phyloP scores from a whole-genome alignment of 2,329 filamentous ascomycete genomes.

The Aspergillus pseudoglaucus region DNA sequence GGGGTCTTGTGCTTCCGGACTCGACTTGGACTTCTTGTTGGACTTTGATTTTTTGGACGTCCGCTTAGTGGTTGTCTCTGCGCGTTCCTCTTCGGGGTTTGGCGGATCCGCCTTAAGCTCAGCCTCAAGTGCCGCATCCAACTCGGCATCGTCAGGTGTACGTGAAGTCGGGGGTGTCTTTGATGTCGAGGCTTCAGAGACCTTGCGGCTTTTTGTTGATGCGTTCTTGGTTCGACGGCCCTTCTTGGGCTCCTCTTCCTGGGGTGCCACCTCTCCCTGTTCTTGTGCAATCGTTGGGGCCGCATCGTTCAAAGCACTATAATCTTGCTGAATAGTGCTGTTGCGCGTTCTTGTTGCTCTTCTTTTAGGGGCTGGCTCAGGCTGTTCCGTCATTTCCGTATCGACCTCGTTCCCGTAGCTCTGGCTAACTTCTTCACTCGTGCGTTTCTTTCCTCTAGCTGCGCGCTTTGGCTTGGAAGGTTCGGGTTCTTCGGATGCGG shows the following conservation, averaged over 20 bases:
- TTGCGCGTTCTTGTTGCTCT: conserved; percentile 48
- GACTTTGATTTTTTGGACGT: conserved; percentile 23
- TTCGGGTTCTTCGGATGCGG: conserved; percentile 22
- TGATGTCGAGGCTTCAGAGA: conserved; percentile 45
- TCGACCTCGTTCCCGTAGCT: conserved; percentile 15
- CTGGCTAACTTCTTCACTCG: conserved; percentile 49
- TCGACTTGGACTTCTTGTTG: conserved; percentile 23
- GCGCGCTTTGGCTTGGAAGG: conserved; percentile 30
- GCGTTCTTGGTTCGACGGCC: conserved; percentile 32
- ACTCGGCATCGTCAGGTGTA: conserved; percentile 56
- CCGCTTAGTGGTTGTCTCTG: conserved; percentile 11
- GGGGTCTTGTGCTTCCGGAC: conserved; percentile 2
- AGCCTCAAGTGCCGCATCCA: conserved; percentile 59
- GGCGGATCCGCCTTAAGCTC: conserved; percentile 55
- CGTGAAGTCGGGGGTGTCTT: conserved; percentile 40
- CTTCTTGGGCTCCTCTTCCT: conserved; percentile 39
- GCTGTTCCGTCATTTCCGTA: conserved; percentile 14
- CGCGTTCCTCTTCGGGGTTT: conserved; percentile 40
- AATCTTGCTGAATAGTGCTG: conserved; percentile 41
- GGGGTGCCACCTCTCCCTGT: conserved; percentile 13
- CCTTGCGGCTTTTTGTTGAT: conserved; percentile 43
- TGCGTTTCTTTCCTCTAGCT: conserved; percentile 54
- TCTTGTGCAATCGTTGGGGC: conserved; percentile 25
- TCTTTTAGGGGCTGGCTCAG: conserved; percentile 51
- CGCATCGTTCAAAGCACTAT: conserved; percentile 29